Percentiles rank a stretch among this genome's conserved stretches.
Evolutionary conservation across 768 basidiomycete genomes (phyloP).

Genomic region (Leccinellum rugosiceps): DNA sequence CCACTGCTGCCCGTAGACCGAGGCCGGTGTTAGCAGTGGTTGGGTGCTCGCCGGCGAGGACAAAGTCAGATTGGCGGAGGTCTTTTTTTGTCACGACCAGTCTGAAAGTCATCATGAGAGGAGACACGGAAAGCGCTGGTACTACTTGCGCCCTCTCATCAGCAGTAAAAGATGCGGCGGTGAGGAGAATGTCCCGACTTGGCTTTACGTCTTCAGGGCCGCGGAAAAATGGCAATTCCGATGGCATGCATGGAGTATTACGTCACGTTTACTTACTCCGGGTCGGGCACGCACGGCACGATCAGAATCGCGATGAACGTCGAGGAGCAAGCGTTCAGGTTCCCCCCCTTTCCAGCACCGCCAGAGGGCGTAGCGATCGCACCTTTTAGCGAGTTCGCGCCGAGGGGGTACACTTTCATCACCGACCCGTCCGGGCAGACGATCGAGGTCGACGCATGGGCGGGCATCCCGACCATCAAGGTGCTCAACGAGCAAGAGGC

Average conservation of each 20-base stretch:
- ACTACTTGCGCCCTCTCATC: not conserved
- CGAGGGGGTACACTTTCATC: conserved; percentile 20
- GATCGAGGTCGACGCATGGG: conserved; percentile 27
- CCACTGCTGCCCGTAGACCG: not conserved
- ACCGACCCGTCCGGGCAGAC: conserved; percentile 5
- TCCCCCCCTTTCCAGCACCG: conserved; percentile 47
- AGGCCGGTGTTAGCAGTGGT: not conserved
- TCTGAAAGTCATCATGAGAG: conserved; percentile 18
- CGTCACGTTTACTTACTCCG: not conserved
- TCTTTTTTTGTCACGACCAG: conserved; percentile 24
- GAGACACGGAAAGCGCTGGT: not conserved
- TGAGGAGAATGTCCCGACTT: not conserved
- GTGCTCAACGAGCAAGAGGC: conserved; percentile 25
- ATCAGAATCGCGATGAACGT: not conserved
- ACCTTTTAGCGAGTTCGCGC: conserved; percentile 41
- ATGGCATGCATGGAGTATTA: not conserved
- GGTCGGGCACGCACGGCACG: not conserved
- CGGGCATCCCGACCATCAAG: conserved; percentile 24
- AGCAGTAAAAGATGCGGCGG: not conserved
- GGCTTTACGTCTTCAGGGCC: not conserved
- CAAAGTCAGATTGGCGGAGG: conserved; percentile 26
- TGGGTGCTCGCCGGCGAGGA: conserved; percentile 3
- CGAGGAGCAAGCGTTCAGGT: conserved; percentile 12
- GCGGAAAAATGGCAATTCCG: not conserved
- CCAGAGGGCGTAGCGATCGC: conserved; percentile 41